Evolutionary conservation across 1,139 yeast genomes (phyloP), one percentile per base, ranked within the genome.

Genomic region (Debaryomyces nepalensis): DNA sequence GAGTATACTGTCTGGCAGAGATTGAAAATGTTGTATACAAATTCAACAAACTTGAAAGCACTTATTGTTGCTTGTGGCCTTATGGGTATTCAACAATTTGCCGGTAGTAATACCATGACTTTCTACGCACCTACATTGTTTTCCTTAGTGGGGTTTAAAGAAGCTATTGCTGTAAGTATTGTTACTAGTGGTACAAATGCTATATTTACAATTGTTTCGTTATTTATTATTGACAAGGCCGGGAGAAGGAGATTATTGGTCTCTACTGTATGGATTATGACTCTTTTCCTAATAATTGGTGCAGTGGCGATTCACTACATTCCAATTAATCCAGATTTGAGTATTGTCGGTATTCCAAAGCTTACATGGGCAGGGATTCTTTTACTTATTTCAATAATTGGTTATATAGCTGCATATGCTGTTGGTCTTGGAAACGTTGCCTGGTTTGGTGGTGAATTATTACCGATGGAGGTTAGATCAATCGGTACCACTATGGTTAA

Each of bases 81-180:
- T 16, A 88, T 83, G 58, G 78, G 81, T 5, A 69, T 82, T 50
- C 90, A 84, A 57, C 90, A 84, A 63, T 77, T 84, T 54, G 77
- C 86, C 1, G 89, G 90, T n/a, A 82, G 83, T 49, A 84, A 84
- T 58, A 84, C 84, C 55, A 83, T 83, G 45, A 83, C 83, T 54
- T 84, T 84, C 59, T 84, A 82, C 55, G 88, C 89, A 3, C 59
- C 61, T 19, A 52, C 55, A 7, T 26, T 26, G 30, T 26, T 26
- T 12, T 26, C 30, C 6, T 26, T 26, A 12, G 30, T 26, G 15
- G 30, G 30, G 15, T 26, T 26, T 12, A 26, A 7, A 12, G 30
- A 26, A 12, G 6, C 30, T n/a, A 26, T 26, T n/a, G 30, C 30
- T 35, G 30, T 35, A 24, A 35, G 38, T 26, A 35, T 35, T 12